Percentiles rank a stretch among this genome's conserved stretches.
Evolutionary conservation across 345 rosid species (phyloP).

Genomic region (Syzygium aromaticum): DNA sequence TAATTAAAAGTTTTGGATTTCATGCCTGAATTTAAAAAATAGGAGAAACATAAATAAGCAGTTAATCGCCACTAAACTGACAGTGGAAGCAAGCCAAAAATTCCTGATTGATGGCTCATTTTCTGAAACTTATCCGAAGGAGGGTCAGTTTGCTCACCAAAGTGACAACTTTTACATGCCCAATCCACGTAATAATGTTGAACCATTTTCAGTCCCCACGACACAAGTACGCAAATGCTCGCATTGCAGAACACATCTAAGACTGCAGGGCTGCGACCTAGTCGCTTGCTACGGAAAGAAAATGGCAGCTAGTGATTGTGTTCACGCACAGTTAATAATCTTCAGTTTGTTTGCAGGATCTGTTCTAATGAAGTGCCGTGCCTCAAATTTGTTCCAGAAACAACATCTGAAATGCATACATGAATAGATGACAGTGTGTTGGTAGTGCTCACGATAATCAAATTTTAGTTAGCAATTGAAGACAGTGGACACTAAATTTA

Average conservation of each 20-base stretch:
- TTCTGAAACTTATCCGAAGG: neutral
- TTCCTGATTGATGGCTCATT: neutral
- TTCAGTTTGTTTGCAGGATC: neutral
- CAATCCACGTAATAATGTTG: neutral
- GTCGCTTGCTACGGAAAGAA: neutral
- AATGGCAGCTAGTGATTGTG: rapidly evolving
- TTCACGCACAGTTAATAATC: neutral
- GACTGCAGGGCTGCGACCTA: neutral
- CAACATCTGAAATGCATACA: neutral
- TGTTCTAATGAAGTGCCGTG: rapidly evolving
- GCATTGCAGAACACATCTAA: neutral
- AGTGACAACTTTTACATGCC: neutral
- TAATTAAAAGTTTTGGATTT: neutral
- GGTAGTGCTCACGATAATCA: neutral
- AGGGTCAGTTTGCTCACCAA: neutral
- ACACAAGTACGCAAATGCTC: neutral
- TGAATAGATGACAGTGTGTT: neutral
- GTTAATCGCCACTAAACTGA: neutral
- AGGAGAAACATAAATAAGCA: neutral
- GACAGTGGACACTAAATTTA: neutral
- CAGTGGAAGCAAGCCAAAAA: neutral
- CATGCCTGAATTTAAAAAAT: neutral
- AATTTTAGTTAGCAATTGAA: neutral
- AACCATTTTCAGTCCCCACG: neutral
- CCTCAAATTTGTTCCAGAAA: neutral